Evolutionary conservation across 106 monocot genomes (phyloP), one percentile per base, ranked within the genome.

Genomic region (Acorus gramineus): DNA sequence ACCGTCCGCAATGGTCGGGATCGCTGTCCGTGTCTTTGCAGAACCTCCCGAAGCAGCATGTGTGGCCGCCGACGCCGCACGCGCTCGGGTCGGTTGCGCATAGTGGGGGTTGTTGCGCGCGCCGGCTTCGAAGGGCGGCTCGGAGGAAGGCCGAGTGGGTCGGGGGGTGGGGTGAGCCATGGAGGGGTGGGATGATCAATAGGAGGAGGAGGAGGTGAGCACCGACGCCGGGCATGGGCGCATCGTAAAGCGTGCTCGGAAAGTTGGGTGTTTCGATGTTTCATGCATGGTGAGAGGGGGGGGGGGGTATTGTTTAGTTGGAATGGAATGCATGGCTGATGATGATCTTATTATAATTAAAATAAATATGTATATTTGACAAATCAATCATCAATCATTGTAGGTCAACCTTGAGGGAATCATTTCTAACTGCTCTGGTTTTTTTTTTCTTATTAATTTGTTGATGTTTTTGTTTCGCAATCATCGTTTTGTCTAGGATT

Each of bases 21-120:
- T 78, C 77, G 11, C 56, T 59, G 44, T n/a, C 14, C 0, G 66
- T 72, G 44, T 78, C 72, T 60, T 67, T 67, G 72, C 77, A 78
- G 54, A 60, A 45, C 13, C 56, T 59, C 10, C 45, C 49, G 53
- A 72, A 72, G 66, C 77, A 78, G 56, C 77, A 72, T 5, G 77
- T 78, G 50, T 9, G 47, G 12, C 72, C 72, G 6, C 72, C 72
- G 47, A 72, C 66, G 4, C 49, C 13, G 55, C 77, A 78, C 53
- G 61, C 60, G 6, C 44, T 48, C n/a, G 72, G 66, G 67, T 72
- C 61, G 28, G 8, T 50, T 8, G 44, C 11, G 48, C 71, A 77
- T 53, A 4, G 44, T 11, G 51, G 55, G 45, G 42, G 12, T 51
- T 13, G 2, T 7, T 55, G 55, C 47, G 61, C 0, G 28, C 28